Evolutionary conservation across 2,329 filamentous ascomycete genomes (phyloP).

Genomic region (Hyphodiscus sp.): DNA sequence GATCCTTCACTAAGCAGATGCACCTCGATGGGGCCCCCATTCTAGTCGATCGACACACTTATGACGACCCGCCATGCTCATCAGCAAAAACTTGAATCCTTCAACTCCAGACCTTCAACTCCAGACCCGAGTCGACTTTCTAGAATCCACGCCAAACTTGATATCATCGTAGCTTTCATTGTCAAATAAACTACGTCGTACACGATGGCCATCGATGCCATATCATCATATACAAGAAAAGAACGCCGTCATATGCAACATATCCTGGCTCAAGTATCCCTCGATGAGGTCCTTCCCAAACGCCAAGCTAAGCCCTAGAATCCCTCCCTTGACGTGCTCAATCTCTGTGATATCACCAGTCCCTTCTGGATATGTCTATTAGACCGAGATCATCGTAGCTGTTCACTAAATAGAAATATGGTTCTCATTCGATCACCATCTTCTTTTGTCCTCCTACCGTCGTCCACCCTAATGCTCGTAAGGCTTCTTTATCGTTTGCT

Average conservation of each 20-base stretch:
- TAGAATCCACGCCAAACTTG: not conserved
- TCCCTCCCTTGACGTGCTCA: not conserved
- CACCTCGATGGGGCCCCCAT: not conserved
- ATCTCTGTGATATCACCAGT: not conserved
- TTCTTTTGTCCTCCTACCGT: conserved; percentile 59
- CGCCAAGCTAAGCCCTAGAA: not conserved
- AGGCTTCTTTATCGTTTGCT: conserved; percentile 62
- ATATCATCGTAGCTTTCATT: not conserved
- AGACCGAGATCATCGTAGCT: not conserved
- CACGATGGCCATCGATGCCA: not conserved
- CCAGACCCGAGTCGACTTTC: too few species aligned
- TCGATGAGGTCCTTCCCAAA: not conserved
- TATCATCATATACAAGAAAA: not conserved
- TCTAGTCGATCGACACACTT: not conserved
- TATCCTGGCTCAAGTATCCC: not conserved
- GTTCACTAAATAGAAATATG: not conserved
- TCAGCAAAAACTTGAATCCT: not conserved
- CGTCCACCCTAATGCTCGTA: conserved; percentile 56
- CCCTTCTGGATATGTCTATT: not conserved
- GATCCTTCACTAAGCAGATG: not conserved
- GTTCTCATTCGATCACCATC: conserved; percentile 53
- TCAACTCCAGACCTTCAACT: not conserved
- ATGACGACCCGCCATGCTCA: not conserved
- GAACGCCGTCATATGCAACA: conserved; percentile 1
- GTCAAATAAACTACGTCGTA: not conserved